Base-by-base conservation (phyloP, 495 filamentous ascomycete genomes). In the Annulohypoxylon maeteangense region DNA sequence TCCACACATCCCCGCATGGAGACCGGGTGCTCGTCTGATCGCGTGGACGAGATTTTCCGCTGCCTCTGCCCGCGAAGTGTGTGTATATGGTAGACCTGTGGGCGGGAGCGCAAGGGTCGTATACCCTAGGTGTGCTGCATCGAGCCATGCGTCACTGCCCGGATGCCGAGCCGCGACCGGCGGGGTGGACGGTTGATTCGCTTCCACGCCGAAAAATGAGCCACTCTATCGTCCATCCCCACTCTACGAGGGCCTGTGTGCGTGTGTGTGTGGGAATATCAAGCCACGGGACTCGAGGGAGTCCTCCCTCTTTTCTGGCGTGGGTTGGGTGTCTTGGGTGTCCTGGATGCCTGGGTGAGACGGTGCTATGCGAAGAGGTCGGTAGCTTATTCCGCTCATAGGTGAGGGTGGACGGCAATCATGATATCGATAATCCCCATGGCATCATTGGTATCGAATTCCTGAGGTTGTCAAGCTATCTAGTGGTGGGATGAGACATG, bases 121-220 rank as follows among this genome's bases (percentile, higher is more conserved):
- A 71, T 67, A 48, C 45, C 64, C 59, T 65, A 73, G 70, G 65
- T 68, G 65, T 68, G 70, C 22, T 73, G 70, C 70, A 68, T 40
- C 8, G 56, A 65, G 65, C 60, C 51, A 68, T 73, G 70, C 55
- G 65, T 73, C 70, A 69, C 65, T 68, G 65, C 56, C 70, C 70
- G 70, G 65, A 48, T 47, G 42, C 70, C 70, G 61, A 73, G 50
- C 65, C 70, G 65, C 65, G 70, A 58, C 70, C 61, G 70, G 48
- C 6, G 38, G 12, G 38, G 32, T 18, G 25, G 36, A 44, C 57
- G 50, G 48, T 65, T 47, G 53, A 73, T 67, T 65, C 60, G 60
- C 16, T 68, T 55, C 31, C 42, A 54, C 65, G 70, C 70, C 70
- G 65, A 53, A 34, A 34, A 42, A 65, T 73, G 65, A 60, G 70